A percentile compares a stretch with the other conserved stretches of the same genome.
Conservation (phyloP, 371 early-diverging fungal genomes). For the Actinomortierella wolfii region DNA sequence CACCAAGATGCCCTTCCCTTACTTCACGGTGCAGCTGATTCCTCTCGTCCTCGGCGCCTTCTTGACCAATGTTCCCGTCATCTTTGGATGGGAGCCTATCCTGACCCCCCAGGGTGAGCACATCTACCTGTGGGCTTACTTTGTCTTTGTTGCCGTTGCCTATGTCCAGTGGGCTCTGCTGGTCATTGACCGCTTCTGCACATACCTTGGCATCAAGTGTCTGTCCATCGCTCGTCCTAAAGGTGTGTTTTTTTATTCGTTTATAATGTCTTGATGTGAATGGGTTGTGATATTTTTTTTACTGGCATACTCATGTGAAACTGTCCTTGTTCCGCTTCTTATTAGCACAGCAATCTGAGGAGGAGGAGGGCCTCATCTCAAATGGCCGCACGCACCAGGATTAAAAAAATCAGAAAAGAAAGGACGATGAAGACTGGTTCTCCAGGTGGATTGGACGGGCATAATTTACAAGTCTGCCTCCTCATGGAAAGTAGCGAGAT, state of each 20-base stretch:
- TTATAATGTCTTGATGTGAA: neutral
- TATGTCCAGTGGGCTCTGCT: slow-evolving; percentile 84
- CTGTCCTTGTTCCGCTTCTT: slow-evolving; percentile 23
- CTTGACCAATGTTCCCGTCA: slow-evolving; percentile 61
- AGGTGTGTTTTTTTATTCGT: slow-evolving; percentile 24
- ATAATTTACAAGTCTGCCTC: neutral
- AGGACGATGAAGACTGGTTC: neutral
- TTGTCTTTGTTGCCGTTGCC: slow-evolving; percentile 67
- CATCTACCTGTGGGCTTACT: slow-evolving; percentile 70
- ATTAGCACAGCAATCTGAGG: slow-evolving; percentile 49
- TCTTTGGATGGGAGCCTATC: slow-evolving; percentile 62
- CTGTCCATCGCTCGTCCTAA: slow-evolving; percentile 67
- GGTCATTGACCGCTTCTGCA: slow-evolving; percentile 88
- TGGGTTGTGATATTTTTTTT: neutral
- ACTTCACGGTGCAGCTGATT: slow-evolving; percentile 73
- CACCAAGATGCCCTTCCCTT: slow-evolving; percentile 79
- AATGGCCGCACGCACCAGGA: slow-evolving; percentile 33
- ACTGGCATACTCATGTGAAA: neutral
- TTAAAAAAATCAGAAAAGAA: slow-evolving; percentile 7
- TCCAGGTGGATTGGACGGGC: slow-evolving; percentile 1
- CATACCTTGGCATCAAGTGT: slow-evolving; percentile 83
- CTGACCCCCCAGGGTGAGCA: slow-evolving; percentile 72
- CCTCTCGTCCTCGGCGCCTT: slow-evolving; percentile 79
- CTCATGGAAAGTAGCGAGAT: neutral
- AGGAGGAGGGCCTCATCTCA: slow-evolving; percentile 42